Evolutionary conservation across 2,329 filamentous ascomycete genomes (phyloP).

Genomic region (Ophiostoma fasciatum): DNA sequence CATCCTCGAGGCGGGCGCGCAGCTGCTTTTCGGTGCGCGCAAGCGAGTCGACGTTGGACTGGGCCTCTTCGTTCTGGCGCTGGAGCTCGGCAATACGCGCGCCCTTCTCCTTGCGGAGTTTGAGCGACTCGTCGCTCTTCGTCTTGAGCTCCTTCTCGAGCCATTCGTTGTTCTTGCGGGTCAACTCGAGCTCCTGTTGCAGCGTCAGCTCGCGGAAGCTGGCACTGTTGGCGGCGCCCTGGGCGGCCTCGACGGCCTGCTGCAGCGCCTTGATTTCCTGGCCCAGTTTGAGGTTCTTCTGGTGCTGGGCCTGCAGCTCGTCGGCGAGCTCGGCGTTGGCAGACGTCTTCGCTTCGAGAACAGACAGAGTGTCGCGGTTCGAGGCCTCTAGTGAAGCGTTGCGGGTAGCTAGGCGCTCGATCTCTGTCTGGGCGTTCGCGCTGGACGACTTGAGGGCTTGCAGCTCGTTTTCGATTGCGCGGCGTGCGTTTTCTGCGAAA

Average conservation of each 20-base stretch:
- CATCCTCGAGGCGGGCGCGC: slow-evolving; percentile 65
- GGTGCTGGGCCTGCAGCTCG: slow-evolving; percentile 77
- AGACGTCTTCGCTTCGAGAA: slow-evolving; percentile 79
- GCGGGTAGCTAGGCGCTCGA: slow-evolving; percentile 64
- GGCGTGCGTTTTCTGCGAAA: slow-evolving; percentile 54
- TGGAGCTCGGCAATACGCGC: slow-evolving; percentile 79
- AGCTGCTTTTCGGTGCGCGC: slow-evolving; percentile 68
- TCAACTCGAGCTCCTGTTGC: slow-evolving; percentile 77
- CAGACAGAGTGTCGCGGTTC: slow-evolving; percentile 76
- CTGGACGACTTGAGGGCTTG: slow-evolving; percentile 62
- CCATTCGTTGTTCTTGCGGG: slow-evolving; percentile 86
- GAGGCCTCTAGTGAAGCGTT: slow-evolving; percentile 79
- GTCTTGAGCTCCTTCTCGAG: slow-evolving; percentile 83
- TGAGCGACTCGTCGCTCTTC: slow-evolving; percentile 73
- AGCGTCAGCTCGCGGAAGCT: slow-evolving; percentile 85
- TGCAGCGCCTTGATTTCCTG: slow-evolving; percentile 72
- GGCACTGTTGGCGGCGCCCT: slow-evolving; percentile 63
- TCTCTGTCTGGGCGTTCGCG: slow-evolving; percentile 58
- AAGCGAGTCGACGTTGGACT: slow-evolving; percentile 59
- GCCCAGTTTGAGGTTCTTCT: slow-evolving; percentile 70
- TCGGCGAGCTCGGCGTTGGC: slow-evolving; percentile 75
- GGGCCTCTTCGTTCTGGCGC: slow-evolving; percentile 73
- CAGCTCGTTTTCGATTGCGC: slow-evolving; percentile 67
- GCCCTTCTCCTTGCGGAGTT: slow-evolving; percentile 88
- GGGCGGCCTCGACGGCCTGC: slow-evolving; percentile 68